A percentile compares a stretch with the other conserved stretches of the same genome.
Evolutionary conservation across 2,329 filamentous ascomycete species (phyloP).

Genomic region (Dactylonectria macrodidyma): DNA sequence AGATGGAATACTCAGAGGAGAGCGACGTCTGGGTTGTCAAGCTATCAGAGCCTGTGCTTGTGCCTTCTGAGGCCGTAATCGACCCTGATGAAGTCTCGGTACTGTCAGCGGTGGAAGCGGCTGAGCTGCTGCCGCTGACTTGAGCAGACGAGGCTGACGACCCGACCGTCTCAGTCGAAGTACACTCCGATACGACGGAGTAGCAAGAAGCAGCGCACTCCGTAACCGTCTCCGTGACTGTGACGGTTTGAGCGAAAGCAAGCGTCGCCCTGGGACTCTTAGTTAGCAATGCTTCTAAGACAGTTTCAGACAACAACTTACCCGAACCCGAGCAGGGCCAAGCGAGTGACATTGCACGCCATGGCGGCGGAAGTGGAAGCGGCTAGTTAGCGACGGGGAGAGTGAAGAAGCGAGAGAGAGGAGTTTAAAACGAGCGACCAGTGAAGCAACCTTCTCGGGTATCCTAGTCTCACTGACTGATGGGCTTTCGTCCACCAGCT

Average conservation of each 20-base stretch:
- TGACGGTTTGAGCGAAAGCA: slow-evolving; percentile 48
- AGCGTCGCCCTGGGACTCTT: slow-evolving; percentile 40
- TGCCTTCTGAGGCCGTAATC: neutral
- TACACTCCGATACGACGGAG: slow-evolving; percentile 41
- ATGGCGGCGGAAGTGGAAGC: slow-evolving; percentile 32
- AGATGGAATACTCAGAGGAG: neutral
- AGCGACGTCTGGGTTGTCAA: neutral
- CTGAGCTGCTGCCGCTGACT: neutral
- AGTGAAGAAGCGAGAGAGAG: slow-evolving; percentile 16
- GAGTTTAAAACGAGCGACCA: slow-evolving; percentile 44
- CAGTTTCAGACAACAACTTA: slow-evolving; percentile 29
- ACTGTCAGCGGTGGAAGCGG: neutral
- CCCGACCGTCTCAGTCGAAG: slow-evolving; percentile 33
- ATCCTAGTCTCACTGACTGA: slow-evolving; percentile 40
- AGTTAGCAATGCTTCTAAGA: slow-evolving; percentile 24
- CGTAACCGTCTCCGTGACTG: slow-evolving; percentile 51
- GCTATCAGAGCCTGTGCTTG: neutral
- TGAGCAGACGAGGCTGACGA: slow-evolving; percentile 18
- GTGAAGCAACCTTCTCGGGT: slow-evolving; percentile 29
- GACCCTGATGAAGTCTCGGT: neutral
- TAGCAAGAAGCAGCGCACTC: slow-evolving; percentile 49
- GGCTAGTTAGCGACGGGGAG: neutral
- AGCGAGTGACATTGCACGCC: slow-evolving; percentile 41
- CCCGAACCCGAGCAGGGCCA: slow-evolving; percentile 50
- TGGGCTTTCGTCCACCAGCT: slow-evolving; percentile 11